phyloP scores from a whole-genome alignment of 2,329 filamentous ascomycete genomes.

The Colletotrichum melonis region DNA sequence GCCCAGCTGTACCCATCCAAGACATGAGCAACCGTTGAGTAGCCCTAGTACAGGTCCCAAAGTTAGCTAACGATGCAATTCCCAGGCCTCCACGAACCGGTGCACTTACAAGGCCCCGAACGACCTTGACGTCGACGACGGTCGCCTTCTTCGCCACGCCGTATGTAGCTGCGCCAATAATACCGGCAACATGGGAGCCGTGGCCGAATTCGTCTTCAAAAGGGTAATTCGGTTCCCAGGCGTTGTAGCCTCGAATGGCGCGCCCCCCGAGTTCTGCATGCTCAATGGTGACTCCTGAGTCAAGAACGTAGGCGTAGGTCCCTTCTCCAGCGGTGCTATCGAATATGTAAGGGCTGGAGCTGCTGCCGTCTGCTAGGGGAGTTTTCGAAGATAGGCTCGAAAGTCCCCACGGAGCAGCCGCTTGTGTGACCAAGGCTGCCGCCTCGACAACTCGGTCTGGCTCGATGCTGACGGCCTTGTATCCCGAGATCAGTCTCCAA shows the following conservation, averaged over 20 bases:
- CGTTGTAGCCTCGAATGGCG: constrained; percentile 51
- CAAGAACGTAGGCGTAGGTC: constrained; percentile 42
- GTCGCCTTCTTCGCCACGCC: constrained; percentile 57
- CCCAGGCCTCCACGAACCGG: too few relatives aligned
- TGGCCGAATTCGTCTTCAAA: constrained; percentile 43
- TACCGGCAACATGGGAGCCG: constrained; percentile 59
- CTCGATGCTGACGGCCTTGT: constrained; percentile 46
- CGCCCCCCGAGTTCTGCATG: constrained; percentile 55
- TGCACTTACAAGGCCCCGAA: too few relatives aligned
- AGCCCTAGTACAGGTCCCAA: constrained; percentile 45
- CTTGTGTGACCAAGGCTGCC: not conserved
- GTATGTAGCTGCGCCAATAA: constrained; percentile 53
- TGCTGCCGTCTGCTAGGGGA: constrained; percentile 42
- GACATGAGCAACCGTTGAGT: constrained; percentile 8
- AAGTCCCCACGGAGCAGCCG: constrained; percentile 54
- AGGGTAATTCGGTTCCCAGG: constrained; percentile 18
- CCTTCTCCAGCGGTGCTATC: constrained; percentile 37
- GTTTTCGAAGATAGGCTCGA: constrained; percentile 54
- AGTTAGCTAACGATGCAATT: too few relatives aligned
- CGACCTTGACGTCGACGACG: constrained; percentile 54
- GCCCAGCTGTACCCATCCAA: constrained; percentile 53
- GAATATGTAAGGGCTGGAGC: constrained; percentile 36
- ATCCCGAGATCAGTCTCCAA: too few relatives aligned
- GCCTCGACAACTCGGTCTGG: constrained; percentile 38
- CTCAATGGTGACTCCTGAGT: constrained; percentile 40